Base-by-base conservation (phyloP, 768 basidiomycete genomes). In the Amanita rimosa region DNA sequence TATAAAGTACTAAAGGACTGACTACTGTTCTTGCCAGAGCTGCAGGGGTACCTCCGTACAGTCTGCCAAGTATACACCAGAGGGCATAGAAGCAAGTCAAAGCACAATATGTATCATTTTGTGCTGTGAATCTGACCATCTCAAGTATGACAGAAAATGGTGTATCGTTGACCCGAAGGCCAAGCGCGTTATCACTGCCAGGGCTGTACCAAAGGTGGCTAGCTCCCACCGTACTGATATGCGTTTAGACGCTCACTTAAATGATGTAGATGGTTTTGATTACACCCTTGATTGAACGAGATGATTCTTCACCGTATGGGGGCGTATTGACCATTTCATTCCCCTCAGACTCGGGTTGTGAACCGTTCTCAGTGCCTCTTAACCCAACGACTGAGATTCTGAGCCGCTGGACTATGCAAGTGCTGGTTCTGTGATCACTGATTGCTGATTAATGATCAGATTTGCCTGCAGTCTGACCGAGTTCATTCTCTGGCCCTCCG, bases 141-240 rank as follows among this genome's bases (percentile, higher is more conserved):
- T 19, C n/a, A 53, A 88, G 85, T 70, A 82, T 58, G 86, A 89
- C 57, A 72, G 86, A 53, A 70, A 66, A 61, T 86, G 84, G 77
- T 81, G 77, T 53, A 72, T 88, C 56, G 69, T 85, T 43, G 81
- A 81, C 53, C 72, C 71, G 3, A 64, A 66, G 7, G 75, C 68
- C 4, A 65, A 76, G 38, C 57, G 58, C 3, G 70, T 85, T 19
- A 65, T 89, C 37, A 90, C 86, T 1, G 86, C 85, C 4, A 74
- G 86, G 44, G 75, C 80, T 48, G 62, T 76, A 29, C 54, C 75
- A 21, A 79, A 80, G 71, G 85, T 78, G 57, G 13, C 65, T 19
- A 53, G 40, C 22, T n/a, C 3, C 29, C 34, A 29, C 4, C 14
- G 17, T 22, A 7, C 26, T 45, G 35, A 22, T 29, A 2, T 26